These are phyloP conservation scores for Byssochlamys sp. DNA, from an alignment of 2,329 filamentous ascomycete genomes.

Conservation along the genomic window DNA sequence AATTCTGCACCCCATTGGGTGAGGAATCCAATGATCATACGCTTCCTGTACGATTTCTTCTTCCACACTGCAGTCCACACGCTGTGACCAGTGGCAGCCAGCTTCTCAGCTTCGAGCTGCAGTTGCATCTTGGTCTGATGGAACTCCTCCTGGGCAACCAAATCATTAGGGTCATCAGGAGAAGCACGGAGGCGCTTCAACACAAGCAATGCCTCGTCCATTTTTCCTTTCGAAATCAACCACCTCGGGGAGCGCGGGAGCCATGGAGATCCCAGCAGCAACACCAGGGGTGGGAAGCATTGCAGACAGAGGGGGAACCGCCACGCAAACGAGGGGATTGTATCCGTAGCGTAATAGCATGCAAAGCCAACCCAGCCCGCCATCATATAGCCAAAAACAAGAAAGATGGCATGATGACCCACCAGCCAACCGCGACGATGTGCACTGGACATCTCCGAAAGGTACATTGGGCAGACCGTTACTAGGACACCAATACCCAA, in stretches of 20 bases:
- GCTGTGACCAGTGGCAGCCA: slow-evolving; percentile 29
- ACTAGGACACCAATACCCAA: slow-evolving; percentile 35
- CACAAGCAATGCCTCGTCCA: slow-evolving; percentile 38
- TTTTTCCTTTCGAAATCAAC: slow-evolving; percentile 39
- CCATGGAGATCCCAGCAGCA: slow-evolving; percentile 34
- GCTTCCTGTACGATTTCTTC: slow-evolving; percentile 42
- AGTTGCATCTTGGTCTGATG: slow-evolving; percentile 41
- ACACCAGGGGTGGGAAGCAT: slow-evolving; percentile 29
- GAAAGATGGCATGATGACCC: slow-evolving; percentile 38
- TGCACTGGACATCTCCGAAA: slow-evolving; percentile 35
- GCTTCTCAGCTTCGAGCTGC: slow-evolving; percentile 33
- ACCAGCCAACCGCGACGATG: slow-evolving; percentile 37
- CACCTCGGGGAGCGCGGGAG: slow-evolving; percentile 42
- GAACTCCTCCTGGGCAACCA: slow-evolving; percentile 39
- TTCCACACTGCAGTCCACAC: slow-evolving; percentile 39
- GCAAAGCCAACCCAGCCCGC: slow-evolving; percentile 37
- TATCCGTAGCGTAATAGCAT: slow-evolving; percentile 33
- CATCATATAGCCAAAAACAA: slow-evolving; percentile 41
- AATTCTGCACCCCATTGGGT: slow-evolving; percentile 48
- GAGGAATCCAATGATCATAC: slow-evolving; percentile 44
- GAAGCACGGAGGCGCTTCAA: slow-evolving; percentile 32
- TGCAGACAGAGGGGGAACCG: slow-evolving; percentile 38
- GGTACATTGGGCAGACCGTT: slow-evolving; percentile 38
- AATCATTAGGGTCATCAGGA: slow-evolving; percentile 30
- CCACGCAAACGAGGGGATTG: slow-evolving; percentile 35